Base-by-base conservation (phyloP, 495 filamentous ascomycete genomes). In the Penicillium atrosanguineum region DNA sequence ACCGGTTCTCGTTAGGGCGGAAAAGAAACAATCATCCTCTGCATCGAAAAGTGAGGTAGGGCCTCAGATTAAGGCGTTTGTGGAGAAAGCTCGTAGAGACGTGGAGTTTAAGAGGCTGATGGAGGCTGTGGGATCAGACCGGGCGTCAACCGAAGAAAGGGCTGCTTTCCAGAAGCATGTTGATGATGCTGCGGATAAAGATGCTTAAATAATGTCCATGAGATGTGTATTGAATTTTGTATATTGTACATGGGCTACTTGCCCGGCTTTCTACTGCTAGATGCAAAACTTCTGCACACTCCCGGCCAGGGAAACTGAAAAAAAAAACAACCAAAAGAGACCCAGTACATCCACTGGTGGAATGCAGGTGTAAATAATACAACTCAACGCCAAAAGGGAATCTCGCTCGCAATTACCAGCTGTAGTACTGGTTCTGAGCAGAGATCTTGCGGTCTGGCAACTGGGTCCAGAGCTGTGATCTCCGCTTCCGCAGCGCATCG, bases 351-450 rank as follows among this genome's bases (percentile, higher is more conserved):
- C 44, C 44, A 48, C 37, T 21, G 8, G 46, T 28, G 21, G 42
- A 53, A 58, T 44, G 39, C 54, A 48, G 23, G 54, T 44, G 61
- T 57, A 68, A 64, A 64, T 58, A 61, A 59, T 63, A 60, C 57
- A 63, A 56, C 38, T 53, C 39, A 58, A 66, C 62, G 61, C 64
- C 59, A 57, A 57, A 60, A 52, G 44, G 44, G 41, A 44, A 46
- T 31, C 39, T 50, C 37, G 29, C 37, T 34, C 25, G 39, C 38
- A 18, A 52, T 70, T 83, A 97, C 92, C 92, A 97, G 53, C 83
- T 83, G 73, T 91, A 93, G 68, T 89, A 95, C 70, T 87, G 91
- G 57, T 87, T 83, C 77, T 97, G 93, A 7, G 84, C 63, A 34
- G 67, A 60, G 44, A 78, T 68, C 65, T 72, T 72, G 28, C 75